Base-by-base conservation (phyloP, 1,284 basidiomycete genomes). In the Cryptococcus jaspeensis region DNA sequence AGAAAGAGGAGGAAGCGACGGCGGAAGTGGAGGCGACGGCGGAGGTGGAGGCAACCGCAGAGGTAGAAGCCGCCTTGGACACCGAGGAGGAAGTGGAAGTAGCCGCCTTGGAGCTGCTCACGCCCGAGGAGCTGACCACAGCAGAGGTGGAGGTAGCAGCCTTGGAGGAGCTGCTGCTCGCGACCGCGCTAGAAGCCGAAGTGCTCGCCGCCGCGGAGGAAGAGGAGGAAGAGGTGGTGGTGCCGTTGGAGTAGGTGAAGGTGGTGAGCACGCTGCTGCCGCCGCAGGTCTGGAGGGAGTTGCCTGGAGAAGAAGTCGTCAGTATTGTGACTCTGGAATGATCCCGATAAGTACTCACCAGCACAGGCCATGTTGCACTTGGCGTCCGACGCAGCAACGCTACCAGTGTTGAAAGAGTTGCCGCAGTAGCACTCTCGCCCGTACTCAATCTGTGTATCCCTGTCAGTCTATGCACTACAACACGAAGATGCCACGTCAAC, bases 361-460 rank as follows among this genome's bases (percentile, higher is more conserved):
- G 61, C 56, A 50, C 74, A 76, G 11, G 59, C 44, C 57, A 65
- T 59, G 44, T 53, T 61, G 56, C 74, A 76, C 41, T 63, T 49
- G 18, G 45, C 47, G 25, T 44, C 42, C 39, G 55, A 45, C 3
- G 60, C 60, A 15, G 60, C 16, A 23, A 49, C 49, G 35, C 54
- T 52, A 37, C 60, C 60, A 35, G 54, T 44, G 46, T 50, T 55
- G 59, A 54, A 75, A 44, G 45, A 65, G 60, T 42, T 63, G 54
- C 67, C 74, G 48, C 67, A 73, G 60, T 65, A 67, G 52, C 74
- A 76, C 56, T 73, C 67, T 2, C 39, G 43, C 3, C 66, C 63
- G 55, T 67, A 76, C 47, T 76, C 67, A 43, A 64, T 48, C 54
- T 25, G 22, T 18, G 1, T 20, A 8, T 13, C 20, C 13, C 1